Evolutionary conservation across 495 filamentous ascomycete species (phyloP), one percentile per base, ranked within the genome.

Genomic region (Aspergillus sparsus): DNA sequence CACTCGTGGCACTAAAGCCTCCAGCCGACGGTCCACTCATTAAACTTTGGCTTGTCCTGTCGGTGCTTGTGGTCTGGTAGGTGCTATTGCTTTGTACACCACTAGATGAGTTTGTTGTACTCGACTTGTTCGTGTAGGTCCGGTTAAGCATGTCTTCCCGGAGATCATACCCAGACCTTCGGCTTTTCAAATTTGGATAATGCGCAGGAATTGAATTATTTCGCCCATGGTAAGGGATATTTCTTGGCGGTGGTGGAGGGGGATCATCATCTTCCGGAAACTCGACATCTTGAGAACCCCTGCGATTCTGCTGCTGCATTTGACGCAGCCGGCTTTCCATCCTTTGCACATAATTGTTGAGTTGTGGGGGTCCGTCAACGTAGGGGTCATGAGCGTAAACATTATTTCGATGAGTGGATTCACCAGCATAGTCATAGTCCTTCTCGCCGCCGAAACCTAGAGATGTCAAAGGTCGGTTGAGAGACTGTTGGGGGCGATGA

Each of bases 21-120:
- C 92, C 88, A 1, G 95, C 95, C 46, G 93, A 97, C 34, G 82
- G 77, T 7, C 92, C 94, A 71, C 92, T 97, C 94, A 98, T 97
- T 37, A 98, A 64, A 68, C 91, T 97, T 58, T 86, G 83, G 66
- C 88, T 86, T 7, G 93, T 97, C 62, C 82, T 82, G 54, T 88
- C 84, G 0, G 92, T 94, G 65, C 83, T 88, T 7, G 77, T 82
- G 46, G 88, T 93, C 60, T 78, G 77, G 66, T 86, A 87, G 7
- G 90, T 93, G n/a, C 82, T 81, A 47, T 81, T 86, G 62, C 89
- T 92, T 60, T 86, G 82, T 32, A 83, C 80, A 12, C 86, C 86
- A 50, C 83, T 87, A 2, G 90, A 91, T n/a, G 76, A 84, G 55
- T 76, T 87, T 7, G 91, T 96, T 1, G 87, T 85, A 66, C 76